Evolutionary conservation across 1,284 basidiomycete genomes (phyloP).

Genomic region (Apiotrichum akiyoshidainum): DNA sequence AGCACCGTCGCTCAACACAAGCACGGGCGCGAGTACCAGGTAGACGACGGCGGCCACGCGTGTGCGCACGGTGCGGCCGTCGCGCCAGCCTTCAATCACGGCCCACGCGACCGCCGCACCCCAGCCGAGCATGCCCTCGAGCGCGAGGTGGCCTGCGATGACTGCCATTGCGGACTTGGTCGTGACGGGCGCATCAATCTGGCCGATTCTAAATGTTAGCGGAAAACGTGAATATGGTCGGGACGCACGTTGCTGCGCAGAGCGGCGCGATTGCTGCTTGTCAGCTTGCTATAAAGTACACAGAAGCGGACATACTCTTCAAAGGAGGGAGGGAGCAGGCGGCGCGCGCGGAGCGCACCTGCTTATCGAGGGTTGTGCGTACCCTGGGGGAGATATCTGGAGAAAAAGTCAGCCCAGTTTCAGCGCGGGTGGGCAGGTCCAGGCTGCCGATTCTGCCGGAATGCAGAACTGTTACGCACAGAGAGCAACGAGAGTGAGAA

Average conservation of each 20-base stretch:
- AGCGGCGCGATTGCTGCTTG: conserved; percentile 4
- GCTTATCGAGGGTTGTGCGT: not conserved
- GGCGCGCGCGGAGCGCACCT: not conserved
- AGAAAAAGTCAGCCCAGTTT: not conserved
- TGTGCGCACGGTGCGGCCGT: conserved; percentile 19
- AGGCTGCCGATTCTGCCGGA: no score
- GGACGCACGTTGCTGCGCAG: conserved; percentile 1
- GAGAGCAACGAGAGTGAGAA: conserved; percentile 11
- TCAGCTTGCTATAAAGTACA: not conserved
- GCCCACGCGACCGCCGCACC: conserved; percentile 17
- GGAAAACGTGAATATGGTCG: no score
- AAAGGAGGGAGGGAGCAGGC: conserved; percentile 7
- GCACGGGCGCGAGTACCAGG: conserved; percentile 12
- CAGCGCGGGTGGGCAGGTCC: no score
- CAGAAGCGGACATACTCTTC: not conserved
- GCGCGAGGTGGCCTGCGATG: conserved; percentile 4
- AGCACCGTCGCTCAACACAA: conserved; percentile 9
- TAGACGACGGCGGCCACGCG: conserved; percentile 18
- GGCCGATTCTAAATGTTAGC: not conserved
- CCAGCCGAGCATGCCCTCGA: conserved; percentile 16
- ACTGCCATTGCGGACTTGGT: not conserved
- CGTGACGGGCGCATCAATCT: not conserved
- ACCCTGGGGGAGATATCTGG: not conserved
- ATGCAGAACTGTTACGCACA: conserved; percentile 8
- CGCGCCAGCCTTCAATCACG: conserved; percentile 15